Conservation (phyloP, 2,329 filamentous ascomycete species). For the Blastomyces silverae region DNA sequence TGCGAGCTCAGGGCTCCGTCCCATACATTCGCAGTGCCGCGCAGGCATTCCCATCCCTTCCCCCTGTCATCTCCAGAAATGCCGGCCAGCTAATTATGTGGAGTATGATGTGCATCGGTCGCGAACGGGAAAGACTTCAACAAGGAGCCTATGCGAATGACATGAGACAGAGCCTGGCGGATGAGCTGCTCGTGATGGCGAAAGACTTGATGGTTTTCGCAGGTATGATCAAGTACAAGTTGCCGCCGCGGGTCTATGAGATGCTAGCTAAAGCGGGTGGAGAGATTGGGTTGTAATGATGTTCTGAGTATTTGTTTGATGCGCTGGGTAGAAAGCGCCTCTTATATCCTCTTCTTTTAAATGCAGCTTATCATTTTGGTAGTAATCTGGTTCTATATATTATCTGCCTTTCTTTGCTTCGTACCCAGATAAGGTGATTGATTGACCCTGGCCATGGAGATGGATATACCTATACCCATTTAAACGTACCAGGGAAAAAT, state of each 20-base stretch:
- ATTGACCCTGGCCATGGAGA: not conserved
- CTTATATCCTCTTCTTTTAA: not conserved
- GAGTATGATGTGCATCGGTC: conserved; percentile 80
- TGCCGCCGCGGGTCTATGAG: conserved; percentile 82
- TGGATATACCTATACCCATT: not conserved
- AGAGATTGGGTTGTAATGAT: conserved; percentile 47
- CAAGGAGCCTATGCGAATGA: conserved; percentile 62
- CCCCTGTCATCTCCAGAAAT: conserved; percentile 76
- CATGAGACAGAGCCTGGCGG: conserved; percentile 49
- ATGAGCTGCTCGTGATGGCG: conserved; percentile 69
- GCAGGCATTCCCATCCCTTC: conserved; percentile 69
- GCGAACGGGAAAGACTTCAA: conserved; percentile 65
- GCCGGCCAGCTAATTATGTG: conserved; percentile 89
- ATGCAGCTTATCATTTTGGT: not conserved
- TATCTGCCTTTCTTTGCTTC: not conserved
- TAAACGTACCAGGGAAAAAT: not conserved
- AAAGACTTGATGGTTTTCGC: conserved; percentile 92
- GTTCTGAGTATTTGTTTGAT: not conserved
- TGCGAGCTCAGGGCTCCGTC: conserved; percentile 67
- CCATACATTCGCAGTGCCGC: conserved; percentile 71
- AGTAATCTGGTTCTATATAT: not conserved
- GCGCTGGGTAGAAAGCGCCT: conserved; percentile 5
- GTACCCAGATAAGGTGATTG: not conserved
- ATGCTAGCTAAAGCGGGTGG: conserved; percentile 74
- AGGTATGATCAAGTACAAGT: conserved; percentile 81